phyloP scores from a whole-genome alignment of 345 rosid species.

The Aurinia saxatilis region DNA sequence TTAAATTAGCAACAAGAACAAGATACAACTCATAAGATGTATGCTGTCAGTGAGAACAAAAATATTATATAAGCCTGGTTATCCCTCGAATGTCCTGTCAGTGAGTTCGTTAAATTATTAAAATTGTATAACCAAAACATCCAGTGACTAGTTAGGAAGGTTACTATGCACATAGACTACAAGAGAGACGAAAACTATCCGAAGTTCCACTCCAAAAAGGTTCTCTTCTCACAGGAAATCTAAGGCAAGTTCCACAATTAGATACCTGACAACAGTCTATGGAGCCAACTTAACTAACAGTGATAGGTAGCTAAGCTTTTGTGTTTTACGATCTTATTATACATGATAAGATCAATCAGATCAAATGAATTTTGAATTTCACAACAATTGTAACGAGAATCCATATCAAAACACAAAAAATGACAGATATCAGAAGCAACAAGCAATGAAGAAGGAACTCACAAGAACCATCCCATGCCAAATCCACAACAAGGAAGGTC shows the following conservation, averaged over 20 bases:
- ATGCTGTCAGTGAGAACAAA: background rate
- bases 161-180: background rate
- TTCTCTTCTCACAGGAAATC: background rate
- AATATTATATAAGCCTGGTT: background rate
- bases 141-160: background rate
- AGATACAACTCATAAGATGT: background rate
- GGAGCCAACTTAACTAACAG: too few relatives aligned
- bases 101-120: background rate
- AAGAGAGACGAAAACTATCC: background rate
- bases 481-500: conserved; percentile 79
- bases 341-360: background rate
- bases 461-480: conserved; percentile 91
- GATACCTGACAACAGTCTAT: background rate
- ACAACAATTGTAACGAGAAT: background rate
- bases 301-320: background rate
- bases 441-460: conserved; percentile 25
- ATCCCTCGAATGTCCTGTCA: background rate
- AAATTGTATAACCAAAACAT: background rate
- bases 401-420: background rate
- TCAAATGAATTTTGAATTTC: background rate
- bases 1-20: background rate
- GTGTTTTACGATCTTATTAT: background rate
- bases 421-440: background rate
- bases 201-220: background rate
- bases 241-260: background rate